phyloP scores from a whole-genome alignment of 116 monocot genomes.

The Papilionanthe hybrid region DNA sequence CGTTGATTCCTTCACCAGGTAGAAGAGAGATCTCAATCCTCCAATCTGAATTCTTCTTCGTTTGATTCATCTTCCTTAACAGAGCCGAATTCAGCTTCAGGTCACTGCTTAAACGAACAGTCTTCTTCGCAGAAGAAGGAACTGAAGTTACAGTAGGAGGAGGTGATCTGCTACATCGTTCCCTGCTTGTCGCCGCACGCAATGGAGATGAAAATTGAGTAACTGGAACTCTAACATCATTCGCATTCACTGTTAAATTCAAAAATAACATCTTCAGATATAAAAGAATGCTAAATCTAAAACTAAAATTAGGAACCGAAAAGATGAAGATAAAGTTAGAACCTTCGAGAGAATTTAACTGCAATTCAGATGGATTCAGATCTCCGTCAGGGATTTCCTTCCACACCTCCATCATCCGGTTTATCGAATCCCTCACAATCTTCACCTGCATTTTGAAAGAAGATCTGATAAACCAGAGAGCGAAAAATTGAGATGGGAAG shows the following conservation, averaged over 20 bases:
- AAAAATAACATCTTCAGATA: background rate
- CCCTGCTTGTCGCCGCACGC: conserved; percentile 37
- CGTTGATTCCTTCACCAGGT: conserved; percentile 12
- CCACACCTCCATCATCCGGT: conserved; percentile 83
- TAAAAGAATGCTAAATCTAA: background rate
- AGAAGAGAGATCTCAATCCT: conserved; percentile 34
- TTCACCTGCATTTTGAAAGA: conserved; percentile 54
- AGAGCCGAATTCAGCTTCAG: conserved; percentile 28
- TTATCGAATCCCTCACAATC: conserved; percentile 89
- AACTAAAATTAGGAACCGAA: background rate
- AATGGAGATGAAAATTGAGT: too few species aligned
- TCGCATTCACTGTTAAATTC: conserved; percentile 24
- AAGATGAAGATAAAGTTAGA: background rate
- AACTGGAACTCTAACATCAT: conserved; percentile 23
- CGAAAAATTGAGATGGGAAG: background rate
- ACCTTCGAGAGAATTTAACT: conserved; percentile 41
- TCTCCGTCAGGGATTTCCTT: conserved; percentile 53
- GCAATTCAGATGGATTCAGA: conserved; percentile 10
- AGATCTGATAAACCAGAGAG: background rate
- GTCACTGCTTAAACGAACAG: conserved; percentile 12
- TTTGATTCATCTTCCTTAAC: conserved; percentile 14
- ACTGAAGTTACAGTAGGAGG: conserved; percentile 46
- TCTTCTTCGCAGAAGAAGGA: conserved; percentile 22
- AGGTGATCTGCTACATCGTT: conserved; percentile 46
- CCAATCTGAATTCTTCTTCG: conserved; percentile 33